A percentile compares a stretch with the other conserved stretches of the same genome.
phyloP scores from a whole-genome alignment of 1,284 basidiomycete genomes.

The Sporisorium iseilematis-ciliati region DNA sequence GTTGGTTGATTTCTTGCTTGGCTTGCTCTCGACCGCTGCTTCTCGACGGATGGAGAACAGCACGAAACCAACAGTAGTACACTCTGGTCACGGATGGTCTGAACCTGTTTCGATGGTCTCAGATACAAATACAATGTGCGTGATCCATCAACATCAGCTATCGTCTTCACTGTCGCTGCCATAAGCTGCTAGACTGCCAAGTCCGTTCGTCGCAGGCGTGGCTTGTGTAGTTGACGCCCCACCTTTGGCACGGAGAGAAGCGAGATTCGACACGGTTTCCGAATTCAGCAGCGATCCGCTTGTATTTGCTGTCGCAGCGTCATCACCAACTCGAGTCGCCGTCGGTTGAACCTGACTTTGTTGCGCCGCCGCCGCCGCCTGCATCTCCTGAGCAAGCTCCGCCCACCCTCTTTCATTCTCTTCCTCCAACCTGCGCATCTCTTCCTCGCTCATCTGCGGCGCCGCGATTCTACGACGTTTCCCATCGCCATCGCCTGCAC shows the following conservation, averaged over 20 bases:
- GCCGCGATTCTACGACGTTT: slow-evolving; percentile 50
- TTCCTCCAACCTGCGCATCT: slow-evolving; percentile 58
- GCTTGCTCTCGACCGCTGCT: no score
- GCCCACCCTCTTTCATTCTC: slow-evolving; percentile 65
- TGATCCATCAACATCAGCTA: slow-evolving; percentile 7
- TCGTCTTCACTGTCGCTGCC: slow-evolving; percentile 63
- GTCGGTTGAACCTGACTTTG: slow-evolving; percentile 1
- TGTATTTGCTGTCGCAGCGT: not conserved
- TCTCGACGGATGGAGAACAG: not conserved
- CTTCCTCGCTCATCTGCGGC: slow-evolving; percentile 53
- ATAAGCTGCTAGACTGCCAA: slow-evolving; percentile 61
- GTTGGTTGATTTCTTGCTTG: not conserved
- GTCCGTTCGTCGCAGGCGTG: slow-evolving; percentile 21
- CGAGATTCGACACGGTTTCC: slow-evolving; percentile 54
- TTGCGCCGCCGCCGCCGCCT: slow-evolving; percentile 26
- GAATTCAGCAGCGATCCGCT: slow-evolving; percentile 35
- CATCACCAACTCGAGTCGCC: not conserved
- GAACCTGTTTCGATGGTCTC: not conserved
- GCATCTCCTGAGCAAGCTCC: slow-evolving; percentile 48
- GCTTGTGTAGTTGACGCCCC: not conserved
- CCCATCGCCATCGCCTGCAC: slow-evolving; percentile 29
- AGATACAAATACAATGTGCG: slow-evolving; percentile 12
- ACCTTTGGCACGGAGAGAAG: slow-evolving; percentile 30
- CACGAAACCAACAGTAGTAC: no score
- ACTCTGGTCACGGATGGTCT: no score